Evolutionary conservation across 208 protist species (phyloP).

Genomic region (Trichomonas vaginalis): DNA sequence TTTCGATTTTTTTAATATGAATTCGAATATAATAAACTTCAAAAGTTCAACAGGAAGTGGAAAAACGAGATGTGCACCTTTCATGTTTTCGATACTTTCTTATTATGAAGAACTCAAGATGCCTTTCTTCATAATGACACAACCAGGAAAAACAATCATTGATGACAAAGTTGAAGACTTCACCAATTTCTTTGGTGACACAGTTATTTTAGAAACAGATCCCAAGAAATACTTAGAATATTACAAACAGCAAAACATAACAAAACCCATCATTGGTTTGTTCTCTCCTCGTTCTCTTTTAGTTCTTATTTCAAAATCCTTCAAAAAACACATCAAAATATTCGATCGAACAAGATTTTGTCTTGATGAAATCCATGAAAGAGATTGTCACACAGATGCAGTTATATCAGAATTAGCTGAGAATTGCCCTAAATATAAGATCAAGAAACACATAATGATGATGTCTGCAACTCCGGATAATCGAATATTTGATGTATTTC

Average conservation of each 20-base stretch:
- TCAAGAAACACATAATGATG: neutral
- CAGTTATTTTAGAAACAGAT: neutral
- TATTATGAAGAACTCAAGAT: neutral
- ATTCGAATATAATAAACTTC: neutral
- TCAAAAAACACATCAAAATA: neutral
- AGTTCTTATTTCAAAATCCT: neutral
- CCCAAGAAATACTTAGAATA: neutral
- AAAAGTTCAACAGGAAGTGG: constrained; percentile 8
- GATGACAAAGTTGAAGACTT: neutral
- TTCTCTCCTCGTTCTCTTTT: neutral
- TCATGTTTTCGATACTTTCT: neutral
- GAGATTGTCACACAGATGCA: neutral
- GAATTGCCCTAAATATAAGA: neutral
- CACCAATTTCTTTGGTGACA: neutral
- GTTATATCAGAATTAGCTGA: neutral
- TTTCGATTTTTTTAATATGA: neutral
- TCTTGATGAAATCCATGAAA: constrained; percentile 9
- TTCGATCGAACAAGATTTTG: neutral
- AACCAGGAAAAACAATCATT: neutral
- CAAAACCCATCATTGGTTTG: neutral
- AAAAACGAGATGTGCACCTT: neutral
- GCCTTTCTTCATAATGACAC: neutral
- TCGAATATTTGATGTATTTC: neutral
- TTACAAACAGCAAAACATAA: neutral
- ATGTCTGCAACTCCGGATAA: neutral